Conservation (phyloP, 2,329 filamentous ascomycete species). For the Aureobasidium sp. region DNA sequence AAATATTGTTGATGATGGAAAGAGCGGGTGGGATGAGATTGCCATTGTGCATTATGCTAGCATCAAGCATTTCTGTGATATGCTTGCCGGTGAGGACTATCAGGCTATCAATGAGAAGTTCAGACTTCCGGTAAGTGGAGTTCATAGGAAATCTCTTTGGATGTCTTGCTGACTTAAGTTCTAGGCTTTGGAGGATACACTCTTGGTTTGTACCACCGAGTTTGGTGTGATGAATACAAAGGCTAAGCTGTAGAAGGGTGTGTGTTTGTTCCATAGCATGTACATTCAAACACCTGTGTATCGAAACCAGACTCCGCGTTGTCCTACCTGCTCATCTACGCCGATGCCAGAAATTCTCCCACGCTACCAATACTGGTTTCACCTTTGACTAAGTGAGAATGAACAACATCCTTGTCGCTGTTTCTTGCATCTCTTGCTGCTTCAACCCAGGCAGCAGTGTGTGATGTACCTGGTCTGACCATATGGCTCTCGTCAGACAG, state of each 20-base stretch:
- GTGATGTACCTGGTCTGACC: slow-evolving; percentile 14
- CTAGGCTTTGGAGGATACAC: slow-evolving; percentile 24
- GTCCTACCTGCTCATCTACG: background rate
- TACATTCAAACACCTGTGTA: background rate
- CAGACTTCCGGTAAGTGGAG: slow-evolving; percentile 35
- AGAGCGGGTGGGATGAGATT: slow-evolving; percentile 49
- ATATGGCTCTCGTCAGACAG: slow-evolving; percentile 28
- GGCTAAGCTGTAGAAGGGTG: background rate
- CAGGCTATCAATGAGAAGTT: slow-evolving; percentile 48
- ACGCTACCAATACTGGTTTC: background rate
- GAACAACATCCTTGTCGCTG: background rate
- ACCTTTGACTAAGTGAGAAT: background rate
- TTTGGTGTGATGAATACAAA: slow-evolving; percentile 11
- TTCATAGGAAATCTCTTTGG: too few species aligned
- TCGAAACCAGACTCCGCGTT: background rate
- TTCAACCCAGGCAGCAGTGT: slow-evolving; percentile 1
- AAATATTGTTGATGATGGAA: slow-evolving; percentile 36
- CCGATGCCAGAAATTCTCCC: background rate
- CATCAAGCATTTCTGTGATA: slow-evolving; percentile 53
- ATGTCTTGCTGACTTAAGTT: background rate
- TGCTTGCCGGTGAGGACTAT: slow-evolving; percentile 50
- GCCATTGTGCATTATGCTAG: slow-evolving; percentile 57
- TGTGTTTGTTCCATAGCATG: background rate
- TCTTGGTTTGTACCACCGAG: slow-evolving; percentile 29
- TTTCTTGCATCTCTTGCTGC: background rate